phyloP scores from a whole-genome alignment of 495 filamentous ascomycete species.

The Penicillium subrubescens region DNA sequence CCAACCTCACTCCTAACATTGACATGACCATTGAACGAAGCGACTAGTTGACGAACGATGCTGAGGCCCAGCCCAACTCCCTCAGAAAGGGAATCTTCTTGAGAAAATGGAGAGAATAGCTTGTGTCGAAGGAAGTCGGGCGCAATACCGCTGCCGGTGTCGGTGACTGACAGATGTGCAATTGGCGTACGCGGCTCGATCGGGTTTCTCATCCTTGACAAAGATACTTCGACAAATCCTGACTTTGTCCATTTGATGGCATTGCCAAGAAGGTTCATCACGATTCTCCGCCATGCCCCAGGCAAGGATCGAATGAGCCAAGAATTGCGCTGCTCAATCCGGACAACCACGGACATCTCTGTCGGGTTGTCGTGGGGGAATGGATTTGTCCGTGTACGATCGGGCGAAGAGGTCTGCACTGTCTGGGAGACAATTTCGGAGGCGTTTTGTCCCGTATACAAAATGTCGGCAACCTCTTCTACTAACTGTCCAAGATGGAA shows the following conservation, averaged over 20 bases:
- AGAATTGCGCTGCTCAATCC: constrained; percentile 52
- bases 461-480: constrained; percentile 62
- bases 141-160: constrained; percentile 69
- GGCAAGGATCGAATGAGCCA: constrained; percentile 61
- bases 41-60: constrained; percentile 67
- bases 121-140: constrained; percentile 65
- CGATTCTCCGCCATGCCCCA: constrained; percentile 63
- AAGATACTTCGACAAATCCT: constrained; percentile 60
- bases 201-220: constrained; percentile 38
- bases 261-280: constrained; percentile 76
- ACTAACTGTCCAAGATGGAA: constrained; percentile 52
- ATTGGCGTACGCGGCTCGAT: constrained; percentile 18
- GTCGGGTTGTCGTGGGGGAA: background rate
- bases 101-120: constrained; percentile 69
- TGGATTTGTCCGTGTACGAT: background rate
- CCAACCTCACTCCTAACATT: constrained; percentile 58
- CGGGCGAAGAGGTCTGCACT: constrained; percentile 1
- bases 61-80: constrained; percentile 72
- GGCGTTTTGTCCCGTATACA: constrained; percentile 50
- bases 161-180: constrained; percentile 55
- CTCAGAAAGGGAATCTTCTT: constrained; percentile 65
- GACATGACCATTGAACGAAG: constrained; percentile 60
- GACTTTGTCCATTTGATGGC: constrained; percentile 65
- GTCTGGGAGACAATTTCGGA: background rate
- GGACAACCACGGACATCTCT: constrained; percentile 52